These are phyloP conservation scores for Solanum pimpinellifolium DNA, from an alignment of 257 asterid genomes.

Conservation along the genomic window DNA sequence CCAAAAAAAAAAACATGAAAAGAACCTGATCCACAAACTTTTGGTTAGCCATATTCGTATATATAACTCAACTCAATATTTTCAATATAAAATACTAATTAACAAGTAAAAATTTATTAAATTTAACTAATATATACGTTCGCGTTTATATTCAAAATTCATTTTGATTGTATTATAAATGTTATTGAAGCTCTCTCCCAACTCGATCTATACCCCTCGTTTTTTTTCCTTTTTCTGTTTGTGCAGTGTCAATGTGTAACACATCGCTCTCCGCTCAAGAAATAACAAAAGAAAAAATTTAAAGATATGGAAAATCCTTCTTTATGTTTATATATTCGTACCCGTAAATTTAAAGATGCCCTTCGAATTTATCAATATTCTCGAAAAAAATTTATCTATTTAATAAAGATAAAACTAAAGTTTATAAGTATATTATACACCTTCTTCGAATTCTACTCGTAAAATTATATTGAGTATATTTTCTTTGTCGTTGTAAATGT, in stretches of 20 bases:
- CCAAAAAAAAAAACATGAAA: neutral
- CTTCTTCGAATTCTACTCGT: neutral
- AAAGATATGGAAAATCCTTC: neutral
- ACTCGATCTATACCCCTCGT: neutral
- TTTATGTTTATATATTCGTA: neutral
- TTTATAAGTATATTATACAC: too few species aligned
- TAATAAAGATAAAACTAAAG: neutral
- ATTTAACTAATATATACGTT: neutral
- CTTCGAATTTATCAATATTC: neutral
- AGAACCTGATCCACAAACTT: constrained; percentile 55
- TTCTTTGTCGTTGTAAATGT: neutral
- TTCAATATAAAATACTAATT: neutral
- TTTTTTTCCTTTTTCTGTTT: neutral
- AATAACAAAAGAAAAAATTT: neutral
- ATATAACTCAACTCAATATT: neutral
- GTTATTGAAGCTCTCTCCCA: constrained; percentile 3
- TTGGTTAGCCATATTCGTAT: constrained; percentile 4
- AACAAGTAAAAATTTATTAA: neutral
- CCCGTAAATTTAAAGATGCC: constrained; percentile 16
- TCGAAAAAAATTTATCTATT: accelerated
- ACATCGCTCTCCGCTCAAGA: constrained; percentile 15
- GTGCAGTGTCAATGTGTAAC: constrained; percentile 7
- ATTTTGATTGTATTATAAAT: neutral
- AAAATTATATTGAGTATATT: neutral
- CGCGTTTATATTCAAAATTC: neutral